phyloP scores from a whole-genome alignment of 148 eudicot species.

The Chenopodium album region DNA sequence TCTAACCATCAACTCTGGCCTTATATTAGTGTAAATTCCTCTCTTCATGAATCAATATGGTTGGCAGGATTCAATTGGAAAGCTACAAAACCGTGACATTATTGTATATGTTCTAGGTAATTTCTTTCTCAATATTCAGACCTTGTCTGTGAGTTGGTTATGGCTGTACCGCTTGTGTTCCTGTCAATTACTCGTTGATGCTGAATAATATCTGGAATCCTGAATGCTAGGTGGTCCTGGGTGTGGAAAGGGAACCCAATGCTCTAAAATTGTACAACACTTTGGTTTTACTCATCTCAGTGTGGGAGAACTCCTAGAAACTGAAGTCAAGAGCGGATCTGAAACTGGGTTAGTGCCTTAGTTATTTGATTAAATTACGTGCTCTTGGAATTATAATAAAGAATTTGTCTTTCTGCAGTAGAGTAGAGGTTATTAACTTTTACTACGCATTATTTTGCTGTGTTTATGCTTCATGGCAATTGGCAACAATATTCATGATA shows the following conservation, averaged over 20 bases:
- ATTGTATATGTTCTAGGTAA: conserved; percentile 25
- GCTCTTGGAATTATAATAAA: not conserved
- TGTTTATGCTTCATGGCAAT: not conserved
- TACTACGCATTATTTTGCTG: not conserved
- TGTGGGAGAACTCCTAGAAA: conserved; percentile 31
- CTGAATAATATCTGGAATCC: not conserved
- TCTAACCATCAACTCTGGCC: not conserved
- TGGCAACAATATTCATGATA: not conserved
- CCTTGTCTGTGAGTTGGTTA: not conserved
- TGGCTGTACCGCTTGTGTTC: not conserved
- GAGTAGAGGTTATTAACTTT: not conserved
- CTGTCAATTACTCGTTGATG: not conserved
- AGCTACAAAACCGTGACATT: conserved; percentile 14
- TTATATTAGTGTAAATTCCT: not conserved
- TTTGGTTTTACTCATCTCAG: conserved; percentile 39
- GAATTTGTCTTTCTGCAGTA: not conserved
- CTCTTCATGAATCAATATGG: not conserved
- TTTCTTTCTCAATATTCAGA: not conserved
- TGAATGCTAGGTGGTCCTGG: conserved; percentile 25
- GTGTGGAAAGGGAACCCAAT: conserved; percentile 23
- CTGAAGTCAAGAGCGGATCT: conserved; percentile 26
- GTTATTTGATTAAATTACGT: not conserved
- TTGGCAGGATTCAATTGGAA: conserved; percentile 11
- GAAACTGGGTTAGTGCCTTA: conserved; percentile 25
- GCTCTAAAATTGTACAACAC: conserved; percentile 24